Conservation (phyloP, 768 basidiomycete species). For the Antrodiella citrinella region DNA sequence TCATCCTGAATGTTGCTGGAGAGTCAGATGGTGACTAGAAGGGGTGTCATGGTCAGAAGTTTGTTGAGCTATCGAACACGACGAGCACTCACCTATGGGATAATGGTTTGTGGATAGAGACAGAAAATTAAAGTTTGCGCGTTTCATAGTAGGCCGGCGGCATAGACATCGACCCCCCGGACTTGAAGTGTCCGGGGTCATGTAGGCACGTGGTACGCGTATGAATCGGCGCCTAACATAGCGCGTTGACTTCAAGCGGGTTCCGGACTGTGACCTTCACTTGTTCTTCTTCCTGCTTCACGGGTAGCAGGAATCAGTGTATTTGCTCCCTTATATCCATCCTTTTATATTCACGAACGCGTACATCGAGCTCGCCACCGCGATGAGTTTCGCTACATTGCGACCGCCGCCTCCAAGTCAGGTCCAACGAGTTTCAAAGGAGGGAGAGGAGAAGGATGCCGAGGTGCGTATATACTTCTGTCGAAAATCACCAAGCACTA, state of each 20-base stretch:
- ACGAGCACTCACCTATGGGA: background rate
- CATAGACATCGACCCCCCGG: background rate
- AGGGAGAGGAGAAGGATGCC: constrained; percentile 21
- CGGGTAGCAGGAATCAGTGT: no score
- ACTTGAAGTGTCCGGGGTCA: background rate
- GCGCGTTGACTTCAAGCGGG: background rate
- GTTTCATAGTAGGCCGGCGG: background rate
- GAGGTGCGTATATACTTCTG: constrained; percentile 13
- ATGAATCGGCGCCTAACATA: background rate
- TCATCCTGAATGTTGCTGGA: constrained; percentile 51
- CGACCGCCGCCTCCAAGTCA: constrained; percentile 12
- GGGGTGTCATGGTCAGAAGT: background rate
- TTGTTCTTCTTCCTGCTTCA: background rate
- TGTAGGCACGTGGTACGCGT: background rate
- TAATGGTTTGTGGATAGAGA: background rate
- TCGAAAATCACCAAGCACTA: background rate
- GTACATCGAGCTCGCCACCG: no score
- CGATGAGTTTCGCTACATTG: constrained; percentile 20
- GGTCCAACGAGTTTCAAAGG: constrained; percentile 14
- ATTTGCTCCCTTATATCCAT: no score
- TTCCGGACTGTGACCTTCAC: background rate
- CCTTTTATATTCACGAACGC: no score
- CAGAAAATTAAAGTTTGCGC: background rate
- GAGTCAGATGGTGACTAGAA: constrained; percentile 79
- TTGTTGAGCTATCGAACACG: background rate